These are phyloP conservation scores for Phaseolus lunatus DNA, from an alignment of 306 rosid species.

Conservation along the genomic window DNA sequence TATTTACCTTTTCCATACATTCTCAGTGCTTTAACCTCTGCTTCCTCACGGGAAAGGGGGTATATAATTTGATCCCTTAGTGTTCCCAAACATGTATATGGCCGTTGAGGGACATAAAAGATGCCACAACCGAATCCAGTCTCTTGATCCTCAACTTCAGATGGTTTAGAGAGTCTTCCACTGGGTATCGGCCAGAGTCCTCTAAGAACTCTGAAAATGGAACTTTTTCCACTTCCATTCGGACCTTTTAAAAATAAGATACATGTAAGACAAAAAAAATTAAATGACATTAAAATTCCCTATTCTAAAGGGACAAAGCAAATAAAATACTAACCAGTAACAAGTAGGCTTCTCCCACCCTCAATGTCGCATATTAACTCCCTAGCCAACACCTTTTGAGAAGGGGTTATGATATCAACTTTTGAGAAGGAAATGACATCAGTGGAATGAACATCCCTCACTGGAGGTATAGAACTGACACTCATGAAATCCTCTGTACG, in stretches of 20 bases:
- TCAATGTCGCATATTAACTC: constrained; percentile 69
- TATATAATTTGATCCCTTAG: constrained; percentile 94
- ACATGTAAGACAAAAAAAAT: constrained; percentile 35
- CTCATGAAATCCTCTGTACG: constrained; percentile 48
- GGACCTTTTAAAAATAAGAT: constrained; percentile 64
- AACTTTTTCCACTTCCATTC: constrained; percentile 92
- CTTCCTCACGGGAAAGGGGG: constrained; percentile 80
- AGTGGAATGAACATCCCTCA: constrained; percentile 54
- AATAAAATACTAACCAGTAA: constrained; percentile 71
- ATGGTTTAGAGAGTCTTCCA: constrained; percentile 74
- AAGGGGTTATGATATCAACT: constrained; percentile 79
- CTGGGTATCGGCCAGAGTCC: constrained; percentile 84
- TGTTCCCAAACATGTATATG: constrained; percentile 88
- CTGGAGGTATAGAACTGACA: constrained; percentile 47
- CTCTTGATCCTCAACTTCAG: constrained; percentile 54
- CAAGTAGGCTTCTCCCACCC: constrained; percentile 77
- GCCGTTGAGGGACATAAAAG: constrained; percentile 91
- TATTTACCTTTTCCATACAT: constrained; percentile 65
- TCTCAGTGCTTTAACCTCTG: constrained; percentile 63
- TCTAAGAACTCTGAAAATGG: constrained; percentile 86
- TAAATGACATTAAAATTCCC: constrained; percentile 24
- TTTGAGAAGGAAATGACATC: constrained; percentile 72
- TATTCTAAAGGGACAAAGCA: constrained; percentile 12
- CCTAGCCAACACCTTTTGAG: constrained; percentile 79
- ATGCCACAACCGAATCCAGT: constrained; percentile 63